phyloP scores from a whole-genome alignment of 805 yeast species.

The Crinitomyces ghanaensis region DNA sequence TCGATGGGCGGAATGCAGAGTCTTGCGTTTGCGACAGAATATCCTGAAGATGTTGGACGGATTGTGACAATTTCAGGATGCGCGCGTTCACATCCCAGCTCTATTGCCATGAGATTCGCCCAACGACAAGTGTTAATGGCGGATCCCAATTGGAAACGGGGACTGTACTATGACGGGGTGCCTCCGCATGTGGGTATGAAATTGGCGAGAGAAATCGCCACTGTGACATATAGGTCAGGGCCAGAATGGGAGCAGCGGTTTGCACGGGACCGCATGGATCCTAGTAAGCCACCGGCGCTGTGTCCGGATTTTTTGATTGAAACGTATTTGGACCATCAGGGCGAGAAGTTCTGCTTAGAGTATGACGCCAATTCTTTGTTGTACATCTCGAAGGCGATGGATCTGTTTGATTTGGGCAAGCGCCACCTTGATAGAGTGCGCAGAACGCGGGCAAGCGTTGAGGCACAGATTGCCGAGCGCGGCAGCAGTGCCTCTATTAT shows the following conservation, averaged over 20 bases:
- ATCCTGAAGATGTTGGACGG: slow-evolving; percentile 61
- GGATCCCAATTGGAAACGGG: slow-evolving; percentile 91
- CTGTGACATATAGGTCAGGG: slow-evolving; percentile 87
- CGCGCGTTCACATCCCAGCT: slow-evolving; percentile 87
- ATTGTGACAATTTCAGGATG: slow-evolving; percentile 82
- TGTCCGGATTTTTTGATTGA: slow-evolving; percentile 92
- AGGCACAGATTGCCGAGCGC: slow-evolving; percentile 3
- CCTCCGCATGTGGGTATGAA: slow-evolving; percentile 97
- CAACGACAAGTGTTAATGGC: slow-evolving; percentile 91
- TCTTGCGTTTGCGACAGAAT: slow-evolving; percentile 75
- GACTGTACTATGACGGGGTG: slow-evolving; percentile 63
- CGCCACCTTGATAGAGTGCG: slow-evolving; percentile 10
- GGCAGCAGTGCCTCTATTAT: neutral
- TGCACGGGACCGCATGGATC: slow-evolving; percentile 80
- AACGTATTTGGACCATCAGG: slow-evolving; percentile 88
- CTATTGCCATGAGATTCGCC: slow-evolving; percentile 86
- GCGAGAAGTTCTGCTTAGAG: slow-evolving; percentile 84
- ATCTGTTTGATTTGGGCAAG: slow-evolving; percentile 68
- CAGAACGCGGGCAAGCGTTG: slow-evolving; percentile 4
- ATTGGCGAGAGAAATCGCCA: slow-evolving; percentile 84
- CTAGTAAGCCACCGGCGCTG: slow-evolving; percentile 65
- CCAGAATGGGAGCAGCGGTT: slow-evolving; percentile 95
- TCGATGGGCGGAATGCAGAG: slow-evolving; percentile 99
- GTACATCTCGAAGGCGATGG: slow-evolving; percentile 90
- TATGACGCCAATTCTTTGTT: slow-evolving; percentile 84